Evolutionary conservation across 352 stramenopile genomes (phyloP).

Genomic region (Phytopythium boreale): DNA sequence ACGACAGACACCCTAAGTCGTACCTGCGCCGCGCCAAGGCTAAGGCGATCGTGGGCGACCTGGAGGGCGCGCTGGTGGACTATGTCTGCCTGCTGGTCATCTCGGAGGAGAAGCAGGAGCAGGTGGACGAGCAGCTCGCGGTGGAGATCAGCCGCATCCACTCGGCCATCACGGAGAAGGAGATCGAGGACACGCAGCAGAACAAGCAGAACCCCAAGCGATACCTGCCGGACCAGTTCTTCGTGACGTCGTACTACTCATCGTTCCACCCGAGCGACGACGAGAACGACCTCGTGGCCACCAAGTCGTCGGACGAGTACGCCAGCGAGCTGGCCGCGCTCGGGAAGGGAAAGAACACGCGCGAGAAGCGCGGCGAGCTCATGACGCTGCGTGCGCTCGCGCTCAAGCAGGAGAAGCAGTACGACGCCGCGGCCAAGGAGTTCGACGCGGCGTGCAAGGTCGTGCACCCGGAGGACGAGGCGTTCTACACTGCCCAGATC

Average conservation of each 20-base stretch:
- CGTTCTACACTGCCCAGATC: conserved; percentile 74
- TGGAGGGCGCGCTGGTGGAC: conserved; percentile 69
- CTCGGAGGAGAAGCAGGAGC: conserved; percentile 72
- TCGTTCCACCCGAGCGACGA: conserved; percentile 81
- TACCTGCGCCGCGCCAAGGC: conserved; percentile 77
- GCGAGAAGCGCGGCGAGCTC: conserved; percentile 41
- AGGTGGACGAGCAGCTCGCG: conserved; percentile 66
- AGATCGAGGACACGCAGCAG: conserved; percentile 57
- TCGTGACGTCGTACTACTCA: conserved; percentile 86
- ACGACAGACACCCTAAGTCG: conserved; percentile 58
- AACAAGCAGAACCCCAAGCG: conserved; percentile 58
- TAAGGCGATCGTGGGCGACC: conserved; percentile 38
- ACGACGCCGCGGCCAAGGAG: conserved; percentile 59
- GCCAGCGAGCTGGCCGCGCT: conserved; percentile 45
- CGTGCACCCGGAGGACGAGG: conserved; percentile 40
- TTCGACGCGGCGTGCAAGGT: conserved; percentile 51
- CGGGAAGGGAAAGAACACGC: conserved; percentile 20
- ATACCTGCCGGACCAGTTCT: conserved; percentile 76
- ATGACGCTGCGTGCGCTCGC: conserved; percentile 62
- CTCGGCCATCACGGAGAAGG: conserved; percentile 61
- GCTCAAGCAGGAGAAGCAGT: conserved; percentile 63
- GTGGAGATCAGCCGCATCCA: conserved; percentile 78
- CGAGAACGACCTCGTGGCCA: conserved; percentile 57
- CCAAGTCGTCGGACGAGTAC: conserved; percentile 60
- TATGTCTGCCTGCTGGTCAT: conserved; percentile 79